phyloP scores from a whole-genome alignment of 2,329 filamentous ascomycete genomes.

The Verticillium dahliae region DNA sequence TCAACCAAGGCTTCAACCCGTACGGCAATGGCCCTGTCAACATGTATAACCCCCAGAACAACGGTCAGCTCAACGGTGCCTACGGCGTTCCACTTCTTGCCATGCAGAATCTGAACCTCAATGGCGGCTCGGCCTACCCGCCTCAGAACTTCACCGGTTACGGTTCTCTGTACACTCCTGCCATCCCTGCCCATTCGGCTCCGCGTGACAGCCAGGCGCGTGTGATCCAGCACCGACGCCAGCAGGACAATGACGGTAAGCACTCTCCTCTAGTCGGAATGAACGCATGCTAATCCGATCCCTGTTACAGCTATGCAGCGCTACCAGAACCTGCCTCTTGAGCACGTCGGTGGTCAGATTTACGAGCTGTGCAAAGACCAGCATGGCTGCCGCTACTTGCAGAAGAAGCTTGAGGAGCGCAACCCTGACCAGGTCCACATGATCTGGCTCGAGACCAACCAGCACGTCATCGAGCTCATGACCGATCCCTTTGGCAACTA shows the following conservation, averaged over 20 bases:
- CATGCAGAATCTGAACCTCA: slow-evolving; percentile 60
- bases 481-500: slow-evolving; percentile 99
- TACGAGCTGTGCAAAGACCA: slow-evolving; percentile 95
- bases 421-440: slow-evolving; percentile 77
- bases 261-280: neutral
- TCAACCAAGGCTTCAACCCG: slow-evolving; percentile 9
- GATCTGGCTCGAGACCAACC: slow-evolving; percentile 90
- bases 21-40: slow-evolving; percentile 2
- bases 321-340: slow-evolving; percentile 76
- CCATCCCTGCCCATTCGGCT: slow-evolving; percentile 38
- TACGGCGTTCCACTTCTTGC: slow-evolving; percentile 51
- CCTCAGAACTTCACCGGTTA: slow-evolving; percentile 54
- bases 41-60: neutral
- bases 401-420: slow-evolving; percentile 94
- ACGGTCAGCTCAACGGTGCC: neutral
- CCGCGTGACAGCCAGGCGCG: slow-evolving; percentile 68
- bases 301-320: slow-evolving; percentile 57
- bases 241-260: slow-evolving; percentile 66
- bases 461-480: slow-evolving; percentile 96
- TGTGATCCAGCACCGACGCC: slow-evolving; percentile 68
- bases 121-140: slow-evolving; percentile 40
- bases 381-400: slow-evolving; percentile 91
- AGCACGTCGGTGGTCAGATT: slow-evolving; percentile 75
- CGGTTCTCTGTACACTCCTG: slow-evolving; percentile 36
- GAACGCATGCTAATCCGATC: slow-evolving; percentile 19